phyloP scores from a whole-genome alignment of 805 yeast species.

The Blastobotrys mokoenaii region DNA sequence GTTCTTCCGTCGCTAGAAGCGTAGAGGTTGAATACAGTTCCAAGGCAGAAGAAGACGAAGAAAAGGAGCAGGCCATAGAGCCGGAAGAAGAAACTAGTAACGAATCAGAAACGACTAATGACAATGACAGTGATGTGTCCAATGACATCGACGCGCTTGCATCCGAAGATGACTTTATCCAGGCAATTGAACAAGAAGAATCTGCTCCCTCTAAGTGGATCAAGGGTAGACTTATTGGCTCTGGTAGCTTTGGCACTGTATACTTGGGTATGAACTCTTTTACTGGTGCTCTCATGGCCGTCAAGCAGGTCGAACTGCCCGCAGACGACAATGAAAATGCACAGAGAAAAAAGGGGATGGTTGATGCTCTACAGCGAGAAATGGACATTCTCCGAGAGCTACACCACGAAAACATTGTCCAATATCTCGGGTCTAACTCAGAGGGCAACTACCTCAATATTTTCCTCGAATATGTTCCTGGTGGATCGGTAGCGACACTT shows the following conservation, averaged over 20 bases:
- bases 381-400: conserved; percentile 68
- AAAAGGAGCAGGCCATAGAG: not conserved
- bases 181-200: conserved; percentile 31
- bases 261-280: conserved; percentile 84
- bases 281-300: conserved; percentile 96
- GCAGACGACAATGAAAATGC: conserved; percentile 26
- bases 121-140: not conserved
- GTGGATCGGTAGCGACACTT: conserved; percentile 66
- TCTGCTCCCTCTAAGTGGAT: conserved; percentile 77
- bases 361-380: conserved; percentile 71
- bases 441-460: conserved; percentile 69
- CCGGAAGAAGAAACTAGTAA: not conserved
- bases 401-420: conserved; percentile 86
- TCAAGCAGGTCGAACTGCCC: conserved; percentile 80
- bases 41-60: not conserved
- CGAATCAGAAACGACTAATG: conserved; percentile 1
- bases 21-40: too few species aligned
- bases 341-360: conserved; percentile 44
- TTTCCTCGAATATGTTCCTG: conserved; percentile 68
- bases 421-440: conserved; percentile 80
- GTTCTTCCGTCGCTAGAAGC: too few species aligned
- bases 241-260: conserved; percentile 92
- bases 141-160: conserved; percentile 15
- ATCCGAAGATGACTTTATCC: conserved; percentile 34
- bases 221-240: conserved; percentile 86